Conservation (phyloP, 148 eudicot species). For the Persicaria maculosa region DNA sequence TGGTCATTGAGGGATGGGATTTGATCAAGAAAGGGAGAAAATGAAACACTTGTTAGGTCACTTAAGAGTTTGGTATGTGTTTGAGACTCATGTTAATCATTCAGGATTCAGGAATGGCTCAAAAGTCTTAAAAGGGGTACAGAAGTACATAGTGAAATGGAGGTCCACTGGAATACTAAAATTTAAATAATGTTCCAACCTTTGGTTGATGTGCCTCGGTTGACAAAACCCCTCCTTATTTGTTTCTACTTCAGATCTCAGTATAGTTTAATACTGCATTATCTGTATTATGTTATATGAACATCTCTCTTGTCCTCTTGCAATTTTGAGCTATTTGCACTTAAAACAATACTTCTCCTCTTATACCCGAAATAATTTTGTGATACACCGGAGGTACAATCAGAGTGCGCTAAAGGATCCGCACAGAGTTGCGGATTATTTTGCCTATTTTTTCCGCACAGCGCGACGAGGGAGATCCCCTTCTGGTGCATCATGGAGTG, state of each 20-base stretch:
- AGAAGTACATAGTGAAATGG: background rate
- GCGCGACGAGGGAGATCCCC: too few relatives aligned
- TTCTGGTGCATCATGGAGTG: too few relatives aligned
- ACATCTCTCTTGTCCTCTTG: background rate
- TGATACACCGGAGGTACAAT: too few relatives aligned
- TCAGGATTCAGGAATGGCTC: background rate
- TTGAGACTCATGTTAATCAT: too few relatives aligned
- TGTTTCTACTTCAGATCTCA: background rate
- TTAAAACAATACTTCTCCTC: background rate
- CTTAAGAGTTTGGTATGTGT: too few relatives aligned
- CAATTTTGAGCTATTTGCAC: background rate
- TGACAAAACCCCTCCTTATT: background rate
- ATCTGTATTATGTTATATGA: background rate
- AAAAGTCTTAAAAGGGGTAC: background rate
- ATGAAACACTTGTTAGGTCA: too few relatives aligned
- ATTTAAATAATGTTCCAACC: background rate
- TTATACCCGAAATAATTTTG: too few relatives aligned
- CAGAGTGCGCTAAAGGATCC: too few relatives aligned
- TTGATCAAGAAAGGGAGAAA: too few relatives aligned
- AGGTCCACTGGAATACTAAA: background rate
- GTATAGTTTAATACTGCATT: background rate
- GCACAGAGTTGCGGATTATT: too few relatives aligned
- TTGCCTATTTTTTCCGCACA: too few relatives aligned
- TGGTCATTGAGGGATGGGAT: too few relatives aligned
- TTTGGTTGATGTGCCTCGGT: constrained; percentile 4